Percentiles rank a stretch among this genome's conserved stretches.
These are phyloP conservation scores for Penicillium soppii DNA, from an alignment of 495 filamentous ascomycete genomes.

Conservation along the genomic window DNA sequence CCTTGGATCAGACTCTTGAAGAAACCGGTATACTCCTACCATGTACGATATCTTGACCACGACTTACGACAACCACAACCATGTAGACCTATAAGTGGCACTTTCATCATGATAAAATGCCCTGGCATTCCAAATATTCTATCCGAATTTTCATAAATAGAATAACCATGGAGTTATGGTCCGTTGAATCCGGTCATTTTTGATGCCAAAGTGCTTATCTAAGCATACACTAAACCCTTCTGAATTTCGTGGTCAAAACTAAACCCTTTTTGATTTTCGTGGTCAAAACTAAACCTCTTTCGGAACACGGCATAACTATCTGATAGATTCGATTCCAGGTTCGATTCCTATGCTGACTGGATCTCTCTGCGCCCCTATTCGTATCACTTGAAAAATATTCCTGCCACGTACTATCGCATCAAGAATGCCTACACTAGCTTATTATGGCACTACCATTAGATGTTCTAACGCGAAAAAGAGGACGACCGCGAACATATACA, in stretches of 20 bases:
- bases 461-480: too few species aligned
- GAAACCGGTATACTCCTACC: too few species aligned
- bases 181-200: neutral
- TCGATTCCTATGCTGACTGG: too few species aligned
- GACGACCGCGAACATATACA: too few species aligned
- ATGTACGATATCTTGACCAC: neutral
- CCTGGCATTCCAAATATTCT: neutral
- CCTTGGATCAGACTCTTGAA: too few species aligned
- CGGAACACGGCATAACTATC: too few species aligned
- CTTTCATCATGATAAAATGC: neutral
- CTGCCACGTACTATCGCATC: neutral
- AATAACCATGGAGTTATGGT: neutral
- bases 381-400: too few species aligned
- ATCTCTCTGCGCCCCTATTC: too few species aligned
- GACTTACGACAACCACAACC: neutral
- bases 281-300: too few species aligned
- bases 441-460: neutral
- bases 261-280: too few species aligned
- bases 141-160: neutral
- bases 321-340: neutral
- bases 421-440: neutral
- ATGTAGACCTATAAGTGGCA: neutral
- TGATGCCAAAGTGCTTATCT: neutral
- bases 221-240: neutral
- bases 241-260: neutral